Conservation (phyloP, 2,329 filamentous ascomycete species). For the Talaromyces sp. region DNA sequence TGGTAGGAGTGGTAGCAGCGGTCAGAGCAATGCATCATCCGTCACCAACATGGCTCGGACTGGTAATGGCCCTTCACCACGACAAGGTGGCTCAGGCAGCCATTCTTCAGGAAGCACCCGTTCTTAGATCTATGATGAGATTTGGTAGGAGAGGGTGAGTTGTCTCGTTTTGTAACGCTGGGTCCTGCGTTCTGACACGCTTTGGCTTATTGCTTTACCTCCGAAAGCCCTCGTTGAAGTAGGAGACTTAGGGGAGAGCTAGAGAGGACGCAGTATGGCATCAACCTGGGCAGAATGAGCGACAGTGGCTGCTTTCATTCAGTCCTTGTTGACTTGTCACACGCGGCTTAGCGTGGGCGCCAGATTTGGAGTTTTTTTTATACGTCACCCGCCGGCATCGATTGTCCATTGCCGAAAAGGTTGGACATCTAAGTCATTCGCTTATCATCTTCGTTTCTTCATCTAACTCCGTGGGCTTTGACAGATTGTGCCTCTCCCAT, state of each 20-base stretch:
- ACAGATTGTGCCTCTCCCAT: not conserved
- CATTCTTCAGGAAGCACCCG: not conserved
- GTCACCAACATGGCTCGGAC: conserved; percentile 18
- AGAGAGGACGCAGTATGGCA: conserved; percentile 1
- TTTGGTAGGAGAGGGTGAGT: not conserved
- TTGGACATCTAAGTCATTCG: not conserved
- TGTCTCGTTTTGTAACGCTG: not conserved
- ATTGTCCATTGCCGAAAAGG: not conserved
- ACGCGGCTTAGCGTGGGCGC: conserved; percentile 3
- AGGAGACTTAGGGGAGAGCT: not conserved
- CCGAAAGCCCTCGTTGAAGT: not conserved
- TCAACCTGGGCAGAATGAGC: not conserved
- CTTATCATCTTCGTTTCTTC: not conserved
- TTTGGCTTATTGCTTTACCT: not conserved
- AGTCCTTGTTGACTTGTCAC: not conserved
- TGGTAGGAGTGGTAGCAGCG: conserved; percentile 22
- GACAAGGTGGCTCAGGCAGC: not conserved
- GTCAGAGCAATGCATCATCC: conserved; percentile 23
- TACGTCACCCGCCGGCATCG: not conserved
- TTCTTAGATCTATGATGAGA: not conserved
- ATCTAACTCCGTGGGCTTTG: not conserved
- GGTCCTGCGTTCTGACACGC: not conserved
- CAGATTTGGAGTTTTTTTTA: conserved; percentile 6
- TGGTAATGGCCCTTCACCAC: conserved; percentile 17
- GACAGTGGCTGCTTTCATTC: not conserved